Conservation (phyloP, 106 monocot species). For the Platanthera zijinensis region DNA sequence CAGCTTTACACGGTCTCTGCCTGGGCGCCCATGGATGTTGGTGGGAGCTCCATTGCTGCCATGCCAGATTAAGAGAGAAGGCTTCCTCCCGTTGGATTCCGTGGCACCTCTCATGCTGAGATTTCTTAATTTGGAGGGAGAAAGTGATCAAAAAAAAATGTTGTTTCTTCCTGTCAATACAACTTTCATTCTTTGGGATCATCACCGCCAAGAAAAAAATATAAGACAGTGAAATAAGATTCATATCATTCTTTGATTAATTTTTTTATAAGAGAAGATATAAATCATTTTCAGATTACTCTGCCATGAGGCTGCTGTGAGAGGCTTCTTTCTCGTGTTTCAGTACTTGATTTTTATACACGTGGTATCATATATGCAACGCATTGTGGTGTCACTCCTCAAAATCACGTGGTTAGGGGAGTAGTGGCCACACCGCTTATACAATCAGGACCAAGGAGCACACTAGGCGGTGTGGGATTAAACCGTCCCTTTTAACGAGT, state of each 20-base stretch:
- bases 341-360: background rate
- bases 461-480: too few relatives aligned
- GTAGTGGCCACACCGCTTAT: too few relatives aligned
- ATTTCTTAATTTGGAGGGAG: background rate
- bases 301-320: background rate
- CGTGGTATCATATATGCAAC: too few relatives aligned
- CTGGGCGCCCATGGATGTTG: constrained; percentile 40
- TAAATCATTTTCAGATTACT: background rate
- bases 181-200: constrained; percentile 6
- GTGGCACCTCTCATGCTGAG: background rate
- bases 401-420: too few relatives aligned
- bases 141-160: background rate
- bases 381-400: too few relatives aligned
- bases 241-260: constrained; percentile 12
- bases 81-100: background rate
- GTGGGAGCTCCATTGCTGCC: constrained; percentile 25
- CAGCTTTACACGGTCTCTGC: constrained; percentile 74
- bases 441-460: too few relatives aligned
- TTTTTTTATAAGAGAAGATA: constrained; percentile 2
- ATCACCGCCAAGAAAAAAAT: background rate
- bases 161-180: constrained; percentile 5
- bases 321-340: background rate
- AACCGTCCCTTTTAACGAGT: too few relatives aligned
- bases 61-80: constrained; percentile 13
- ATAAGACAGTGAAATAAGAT: constrained; percentile 6